These are phyloP conservation scores for Boletus bicolor DNA, from an alignment of 768 basidiomycete species.

Conservation along the genomic window DNA sequence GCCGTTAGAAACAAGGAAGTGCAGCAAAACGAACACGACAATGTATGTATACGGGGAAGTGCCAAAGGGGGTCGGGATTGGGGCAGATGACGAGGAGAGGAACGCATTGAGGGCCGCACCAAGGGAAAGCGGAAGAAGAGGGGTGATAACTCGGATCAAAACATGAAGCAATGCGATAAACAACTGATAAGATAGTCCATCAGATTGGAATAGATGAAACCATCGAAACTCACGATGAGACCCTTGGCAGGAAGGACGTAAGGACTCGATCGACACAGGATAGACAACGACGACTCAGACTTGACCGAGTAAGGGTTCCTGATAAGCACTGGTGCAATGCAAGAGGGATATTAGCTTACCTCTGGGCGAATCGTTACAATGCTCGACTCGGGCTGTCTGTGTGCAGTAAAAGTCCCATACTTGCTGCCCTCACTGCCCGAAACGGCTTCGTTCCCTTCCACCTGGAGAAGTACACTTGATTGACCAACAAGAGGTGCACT, in stretches of 20 bases:
- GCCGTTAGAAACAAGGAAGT: conserved; percentile 73
- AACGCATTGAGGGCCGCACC: conserved; percentile 39
- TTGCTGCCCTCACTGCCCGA: conserved; percentile 43
- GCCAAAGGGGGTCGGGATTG: conserved; percentile 23
- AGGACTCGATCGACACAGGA: conserved; percentile 16
- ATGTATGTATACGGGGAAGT: conserved; percentile 68
- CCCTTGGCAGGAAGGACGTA: conserved; percentile 22
- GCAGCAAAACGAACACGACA: conserved; percentile 61
- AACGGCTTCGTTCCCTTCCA: conserved; percentile 41
- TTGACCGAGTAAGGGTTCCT: neutral
- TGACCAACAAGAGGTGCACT: conserved; percentile 29
- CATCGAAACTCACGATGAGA: conserved; percentile 20
- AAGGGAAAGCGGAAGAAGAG: conserved; percentile 66
- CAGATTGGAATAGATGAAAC: neutral
- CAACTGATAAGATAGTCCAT: conserved; percentile 36
- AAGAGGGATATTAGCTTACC: conserved; percentile 8
- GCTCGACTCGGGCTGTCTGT: conserved; percentile 9
- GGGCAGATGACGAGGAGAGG: conserved; percentile 13
- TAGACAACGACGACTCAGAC: conserved; percentile 14
- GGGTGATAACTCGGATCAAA: conserved; percentile 73
- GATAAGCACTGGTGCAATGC: neutral
- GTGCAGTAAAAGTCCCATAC: conserved; percentile 68
- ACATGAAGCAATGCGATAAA: conserved; percentile 70
- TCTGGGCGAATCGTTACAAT: neutral
- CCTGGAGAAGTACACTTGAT: conserved; percentile 55